Base-by-base conservation (phyloP, 1,139 yeast genomes). In the Nakaseomyces sp. region DNA sequence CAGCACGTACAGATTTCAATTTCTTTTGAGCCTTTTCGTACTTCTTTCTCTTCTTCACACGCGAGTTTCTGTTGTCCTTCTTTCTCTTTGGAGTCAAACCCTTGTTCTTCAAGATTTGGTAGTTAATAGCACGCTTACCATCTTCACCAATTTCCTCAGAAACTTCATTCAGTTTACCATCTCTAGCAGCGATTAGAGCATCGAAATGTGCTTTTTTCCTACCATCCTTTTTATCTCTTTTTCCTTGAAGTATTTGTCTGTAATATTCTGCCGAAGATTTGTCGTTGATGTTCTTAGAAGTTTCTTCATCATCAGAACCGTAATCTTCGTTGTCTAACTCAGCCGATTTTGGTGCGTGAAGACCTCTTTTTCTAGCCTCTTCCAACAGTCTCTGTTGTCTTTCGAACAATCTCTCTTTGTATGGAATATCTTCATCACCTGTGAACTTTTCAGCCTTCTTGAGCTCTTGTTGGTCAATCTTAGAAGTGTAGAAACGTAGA, bases 11-110 rank as follows among this genome's bases (percentile, higher is more conserved):
- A 48, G 95, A 82, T 61, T 81, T 81, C 64, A 93, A 81, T 65
- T 88, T 88, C 87, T 88, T 89, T 71, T 88, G 81, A 33, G 99
- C 98, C 63, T 77, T 76, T 52, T 87, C 97, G 70, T 85, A 91
- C 78, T 87, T 87, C 79, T 81, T 85, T 74, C 97, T 83, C 94
- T 91, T 91, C 74, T 91, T 91, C 61, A 91, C 97, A 69, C 99
- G 82, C 36, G 97, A 77, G 64, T 91, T 93, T 69, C 97, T 77
- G 71, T 84, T 81, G 55, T 87, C 96, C 73, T 91, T 91, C 72
- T 84, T 84, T 63, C 95, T 77, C 65, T 82, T 83, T 19, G 95
- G 89, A 2, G 96, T 87, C 53, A 91, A 79, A 61, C 99, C 99
- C 71, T 86, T 88, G 67, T 89, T 89, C 73, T 88, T 88, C 69